Base-by-base conservation (phyloP, 1,284 basidiomycete species). In the Sporisorium scitamineum region DNA sequence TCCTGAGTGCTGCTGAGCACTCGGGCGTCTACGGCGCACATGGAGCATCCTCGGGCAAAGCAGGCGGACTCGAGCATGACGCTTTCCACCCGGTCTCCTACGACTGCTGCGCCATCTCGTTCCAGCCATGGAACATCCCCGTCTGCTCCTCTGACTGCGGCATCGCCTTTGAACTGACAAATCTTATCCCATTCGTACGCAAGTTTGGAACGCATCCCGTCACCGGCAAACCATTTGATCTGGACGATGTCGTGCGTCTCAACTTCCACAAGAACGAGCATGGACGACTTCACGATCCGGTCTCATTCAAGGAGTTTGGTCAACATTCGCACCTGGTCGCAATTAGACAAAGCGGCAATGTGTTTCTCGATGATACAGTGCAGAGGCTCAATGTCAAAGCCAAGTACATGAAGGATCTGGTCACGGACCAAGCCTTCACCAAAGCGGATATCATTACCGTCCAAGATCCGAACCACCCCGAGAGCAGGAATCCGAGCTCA, bases 361-460 rank as follows among this genome's bases (percentile, higher is more conserved):
- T 97, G 1, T 97, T 92, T 84, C 88, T 94, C 13, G 91, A 91
- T 8, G 95, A 95, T 52, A 94, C 87, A 0, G 83, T 88, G 41
- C 85, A 87, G 62, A 84, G 88, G 22, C 83, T 90, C 42, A 89
- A 97, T 72, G 89, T 97, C 79, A 97, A 93, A 85, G 85, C 89
- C 7, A 88, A 88, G 75, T 78, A 80, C 57, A 92, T 93, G 80
- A 89, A 89, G 69, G 97, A 99, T 86, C 87, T 99, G 16, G 88
- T 99, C 7, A 71, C 66, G 1, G 97, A 98, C 81, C 89, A 91
- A 61, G 89, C 91, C 9, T 96, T 97, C 86, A 93, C 72, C 0
- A 93, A 94, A 84, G 89, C 91, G 69, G 96, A 99, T 80, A 90
- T 98, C 55, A 93, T 99, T 69, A 97, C 93, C 3, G 87, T 98